Percentiles rank a stretch among this genome's conserved stretches.
These are phyloP conservation scores for Podaxis sp. DNA, from an alignment of 768 basidiomycete species.

Conservation along the genomic window DNA sequence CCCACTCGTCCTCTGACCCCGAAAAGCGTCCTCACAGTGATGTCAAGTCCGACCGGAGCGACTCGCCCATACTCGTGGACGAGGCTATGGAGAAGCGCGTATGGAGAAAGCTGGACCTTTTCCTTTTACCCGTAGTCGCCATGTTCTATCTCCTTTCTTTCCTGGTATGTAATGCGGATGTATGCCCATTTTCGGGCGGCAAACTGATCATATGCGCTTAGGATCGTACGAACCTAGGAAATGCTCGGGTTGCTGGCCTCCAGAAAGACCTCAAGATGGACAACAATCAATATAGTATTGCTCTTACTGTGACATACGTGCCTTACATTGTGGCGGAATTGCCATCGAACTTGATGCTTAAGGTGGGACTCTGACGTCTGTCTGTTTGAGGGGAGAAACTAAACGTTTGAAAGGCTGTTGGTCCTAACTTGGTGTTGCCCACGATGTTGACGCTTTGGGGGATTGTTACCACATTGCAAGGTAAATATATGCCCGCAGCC, in stretches of 20 bases:
- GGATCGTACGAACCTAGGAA: conserved; percentile 57
- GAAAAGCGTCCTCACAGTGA: conserved; percentile 30
- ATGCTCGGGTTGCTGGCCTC: conserved; percentile 61
- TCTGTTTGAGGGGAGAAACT: background rate
- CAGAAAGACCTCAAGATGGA: conserved; percentile 52
- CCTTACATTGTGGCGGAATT: conserved; percentile 60
- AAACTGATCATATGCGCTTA: conserved; percentile 14
- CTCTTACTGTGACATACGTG: conserved; percentile 46
- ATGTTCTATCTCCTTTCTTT: conserved; percentile 54
- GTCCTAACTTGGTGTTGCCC: conserved; percentile 59
- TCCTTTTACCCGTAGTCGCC: conserved; percentile 45
- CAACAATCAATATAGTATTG: conserved; percentile 46
- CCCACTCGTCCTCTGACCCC: conserved; percentile 24
- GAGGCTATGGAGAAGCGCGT: conserved; percentile 36
- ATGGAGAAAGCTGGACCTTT: conserved; percentile 49
- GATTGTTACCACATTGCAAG: conserved; percentile 62
- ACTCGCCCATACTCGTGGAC: conserved; percentile 21
- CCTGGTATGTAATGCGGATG: conserved; percentile 33
- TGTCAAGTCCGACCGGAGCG: conserved; percentile 19
- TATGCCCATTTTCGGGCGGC: background rate
- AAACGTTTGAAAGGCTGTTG: conserved; percentile 35
- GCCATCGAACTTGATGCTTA: conserved; percentile 59
- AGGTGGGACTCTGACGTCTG: conserved; percentile 28
- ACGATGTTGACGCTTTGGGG: conserved; percentile 67
- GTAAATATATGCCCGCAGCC: conserved; percentile 23